These are phyloP conservation scores for Hyphodiscus sp. DNA, from an alignment of 2,329 filamentous ascomycete species.

Conservation along the genomic window DNA sequence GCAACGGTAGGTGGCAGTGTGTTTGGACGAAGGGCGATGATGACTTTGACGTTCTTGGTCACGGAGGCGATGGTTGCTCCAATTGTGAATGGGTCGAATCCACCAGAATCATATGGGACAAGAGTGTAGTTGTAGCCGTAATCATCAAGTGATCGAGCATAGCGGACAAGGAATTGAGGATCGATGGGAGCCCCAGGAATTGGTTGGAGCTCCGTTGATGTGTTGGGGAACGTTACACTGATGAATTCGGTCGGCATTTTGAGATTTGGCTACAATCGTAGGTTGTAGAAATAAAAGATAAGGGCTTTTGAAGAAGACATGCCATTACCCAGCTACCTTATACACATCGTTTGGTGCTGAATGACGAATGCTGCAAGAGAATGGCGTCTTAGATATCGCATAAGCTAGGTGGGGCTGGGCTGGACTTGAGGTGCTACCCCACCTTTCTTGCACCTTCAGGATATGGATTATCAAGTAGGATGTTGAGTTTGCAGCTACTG, in stretches of 20 bases:
- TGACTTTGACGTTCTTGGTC: constrained; percentile 54
- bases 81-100: constrained; percentile 50
- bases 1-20: constrained; percentile 56
- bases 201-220: constrained; percentile 48
- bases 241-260: constrained; percentile 50
- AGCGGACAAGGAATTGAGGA: constrained; percentile 48
- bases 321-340: background rate
- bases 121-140: constrained; percentile 57
- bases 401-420: no score
- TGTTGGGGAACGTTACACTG: constrained; percentile 49
- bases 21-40: constrained; percentile 56
- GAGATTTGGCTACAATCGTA: background rate
- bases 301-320: background rate
- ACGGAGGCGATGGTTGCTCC: constrained; percentile 50
- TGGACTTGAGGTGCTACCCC: no score
- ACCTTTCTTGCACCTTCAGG: no score
- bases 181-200: constrained; percentile 47
- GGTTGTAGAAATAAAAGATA: background rate
- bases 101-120: constrained; percentile 50
- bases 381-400: constrained; percentile 7
- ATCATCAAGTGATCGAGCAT: constrained; percentile 51
- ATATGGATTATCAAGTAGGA: no score
- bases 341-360: background rate
- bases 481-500: no score
- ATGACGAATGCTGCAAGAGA: constrained; percentile 7